Conservation (phyloP, 1,139 yeast genomes). For the Taiozyma onychis region DNA sequence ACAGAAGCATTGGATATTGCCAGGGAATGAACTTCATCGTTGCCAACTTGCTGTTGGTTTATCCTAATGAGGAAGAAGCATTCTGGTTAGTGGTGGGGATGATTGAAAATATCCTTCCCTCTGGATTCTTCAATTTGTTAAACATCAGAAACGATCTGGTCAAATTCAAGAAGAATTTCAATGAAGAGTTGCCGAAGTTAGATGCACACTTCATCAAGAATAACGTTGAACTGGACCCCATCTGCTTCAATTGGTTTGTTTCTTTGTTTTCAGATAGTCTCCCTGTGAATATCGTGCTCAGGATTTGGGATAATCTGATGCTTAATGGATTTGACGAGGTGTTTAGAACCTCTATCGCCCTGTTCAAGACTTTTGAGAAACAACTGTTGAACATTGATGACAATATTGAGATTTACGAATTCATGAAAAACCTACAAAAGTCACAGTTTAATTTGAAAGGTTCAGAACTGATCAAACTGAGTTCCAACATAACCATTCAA, state of each 20-base stretch:
- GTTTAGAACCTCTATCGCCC: slow-evolving; percentile 35
- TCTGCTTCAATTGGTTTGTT: slow-evolving; percentile 56
- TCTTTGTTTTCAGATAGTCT: slow-evolving; percentile 49
- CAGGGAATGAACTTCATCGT: slow-evolving; percentile 63
- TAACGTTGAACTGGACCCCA: slow-evolving; percentile 43
- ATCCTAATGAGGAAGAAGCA: slow-evolving; percentile 47
- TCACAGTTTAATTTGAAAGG: slow-evolving; percentile 21
- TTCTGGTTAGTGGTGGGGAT: slow-evolving; percentile 52
- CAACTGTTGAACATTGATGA: slow-evolving; percentile 28
- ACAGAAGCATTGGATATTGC: slow-evolving; percentile 49
- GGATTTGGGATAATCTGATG: slow-evolving; percentile 47
- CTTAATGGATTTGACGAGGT: slow-evolving; percentile 33
- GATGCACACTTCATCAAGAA: slow-evolving; percentile 29
- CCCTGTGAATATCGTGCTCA: slow-evolving; percentile 48
- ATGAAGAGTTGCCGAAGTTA: slow-evolving; percentile 35
- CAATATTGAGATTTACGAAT: slow-evolving; percentile 37
- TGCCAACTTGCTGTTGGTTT: slow-evolving; percentile 45
- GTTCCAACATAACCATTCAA: slow-evolving; percentile 3
- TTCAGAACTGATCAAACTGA: slow-evolving; percentile 15
- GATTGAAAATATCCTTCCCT: slow-evolving; percentile 47
- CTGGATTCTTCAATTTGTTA: slow-evolving; percentile 36
- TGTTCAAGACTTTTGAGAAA: slow-evolving; percentile 37
- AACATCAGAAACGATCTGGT: slow-evolving; percentile 39
- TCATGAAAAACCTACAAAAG: slow-evolving; percentile 37
- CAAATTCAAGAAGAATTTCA: slow-evolving; percentile 26